Conservation (phyloP, 345 rosid species). For the Excoecaria cochinchinensis region DNA sequence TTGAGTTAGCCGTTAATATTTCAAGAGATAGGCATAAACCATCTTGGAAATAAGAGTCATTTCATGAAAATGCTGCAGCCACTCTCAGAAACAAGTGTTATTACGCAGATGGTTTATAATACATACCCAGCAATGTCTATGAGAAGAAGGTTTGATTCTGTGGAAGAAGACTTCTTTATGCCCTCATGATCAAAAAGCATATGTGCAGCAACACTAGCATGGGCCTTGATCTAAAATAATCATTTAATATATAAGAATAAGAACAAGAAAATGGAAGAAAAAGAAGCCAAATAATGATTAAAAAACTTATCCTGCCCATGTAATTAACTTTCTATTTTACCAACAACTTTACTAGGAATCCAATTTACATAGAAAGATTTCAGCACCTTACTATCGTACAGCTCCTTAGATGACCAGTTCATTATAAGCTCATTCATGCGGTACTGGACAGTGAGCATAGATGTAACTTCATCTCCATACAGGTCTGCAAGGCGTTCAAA, state of each 20-base stretch:
- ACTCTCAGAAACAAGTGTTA: not conserved
- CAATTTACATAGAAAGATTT: slow-evolving; percentile 8
- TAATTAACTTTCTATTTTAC: not conserved
- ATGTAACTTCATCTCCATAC: slow-evolving; percentile 72
- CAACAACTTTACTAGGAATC: slow-evolving; percentile 11
- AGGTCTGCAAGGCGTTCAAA: slow-evolving; percentile 86
- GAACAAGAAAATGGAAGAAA: not conserved
- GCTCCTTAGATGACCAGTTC: slow-evolving; percentile 96
- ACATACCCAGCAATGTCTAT: slow-evolving; percentile 80
- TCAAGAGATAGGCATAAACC: not conserved
- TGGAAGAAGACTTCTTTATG: slow-evolving; percentile 59
- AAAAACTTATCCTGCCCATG: not conserved
- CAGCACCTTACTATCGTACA: slow-evolving; percentile 68
- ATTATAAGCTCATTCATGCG: slow-evolving; percentile 97
- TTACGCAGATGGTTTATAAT: slow-evolving; percentile 5
- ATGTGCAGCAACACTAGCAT: slow-evolving; percentile 83
- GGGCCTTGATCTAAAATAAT: slow-evolving; percentile 63
- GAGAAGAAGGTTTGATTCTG: slow-evolving; percentile 82
- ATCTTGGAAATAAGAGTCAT: not conserved
- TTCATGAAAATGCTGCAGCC: slow-evolving; percentile 1
- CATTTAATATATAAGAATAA: not conserved
- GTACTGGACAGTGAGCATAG: slow-evolving; percentile 94
- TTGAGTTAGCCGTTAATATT: not conserved
- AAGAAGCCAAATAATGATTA: not conserved
- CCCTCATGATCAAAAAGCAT: slow-evolving; percentile 78